A percentile compares a stretch with the other conserved stretches of the same genome.
These are phyloP conservation scores for Oldenlandia corymbosa DNA, from an alignment of 257 asterid species.

Conservation along the genomic window DNA sequence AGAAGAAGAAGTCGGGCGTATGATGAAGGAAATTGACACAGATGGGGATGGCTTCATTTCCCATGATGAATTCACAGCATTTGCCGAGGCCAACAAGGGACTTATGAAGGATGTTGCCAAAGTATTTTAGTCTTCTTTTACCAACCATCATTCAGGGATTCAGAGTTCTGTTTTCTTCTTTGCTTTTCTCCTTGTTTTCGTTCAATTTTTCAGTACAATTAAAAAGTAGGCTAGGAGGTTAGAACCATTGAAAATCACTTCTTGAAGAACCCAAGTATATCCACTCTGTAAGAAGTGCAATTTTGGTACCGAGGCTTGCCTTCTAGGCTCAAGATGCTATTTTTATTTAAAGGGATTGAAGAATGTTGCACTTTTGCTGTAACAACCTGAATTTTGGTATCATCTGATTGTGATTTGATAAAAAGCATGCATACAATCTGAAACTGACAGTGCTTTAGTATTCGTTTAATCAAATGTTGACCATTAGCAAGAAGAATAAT, in stretches of 20 bases:
- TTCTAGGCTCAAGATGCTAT: background rate
- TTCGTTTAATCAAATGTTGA: background rate
- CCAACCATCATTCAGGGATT: background rate
- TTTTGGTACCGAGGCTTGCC: background rate
- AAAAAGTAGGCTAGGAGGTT: background rate
- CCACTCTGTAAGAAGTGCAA: background rate
- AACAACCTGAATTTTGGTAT: conserved; percentile 4
- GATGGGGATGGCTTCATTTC: conserved; percentile 81
- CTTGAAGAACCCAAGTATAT: background rate
- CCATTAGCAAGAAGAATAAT: background rate
- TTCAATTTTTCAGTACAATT: background rate
- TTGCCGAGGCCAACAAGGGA: conserved; percentile 66
- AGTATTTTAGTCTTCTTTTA: conserved; percentile 41
- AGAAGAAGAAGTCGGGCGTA: conserved; percentile 54
- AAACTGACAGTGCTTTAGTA: background rate
- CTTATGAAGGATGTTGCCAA: conserved; percentile 74
- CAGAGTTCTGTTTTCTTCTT: background rate
- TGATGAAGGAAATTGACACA: conserved; percentile 83
- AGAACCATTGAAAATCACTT: background rate
- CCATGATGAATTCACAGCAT: conserved; percentile 52
- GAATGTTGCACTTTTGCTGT: background rate
- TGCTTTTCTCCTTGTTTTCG: background rate
- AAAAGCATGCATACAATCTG: background rate
- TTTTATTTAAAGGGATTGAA: too few species aligned
- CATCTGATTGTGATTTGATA: too few species aligned